These are phyloP conservation scores for Diutina pseudorugosa DNA, from an alignment of 1,139 yeast genomes.

Conservation along the genomic window DNA sequence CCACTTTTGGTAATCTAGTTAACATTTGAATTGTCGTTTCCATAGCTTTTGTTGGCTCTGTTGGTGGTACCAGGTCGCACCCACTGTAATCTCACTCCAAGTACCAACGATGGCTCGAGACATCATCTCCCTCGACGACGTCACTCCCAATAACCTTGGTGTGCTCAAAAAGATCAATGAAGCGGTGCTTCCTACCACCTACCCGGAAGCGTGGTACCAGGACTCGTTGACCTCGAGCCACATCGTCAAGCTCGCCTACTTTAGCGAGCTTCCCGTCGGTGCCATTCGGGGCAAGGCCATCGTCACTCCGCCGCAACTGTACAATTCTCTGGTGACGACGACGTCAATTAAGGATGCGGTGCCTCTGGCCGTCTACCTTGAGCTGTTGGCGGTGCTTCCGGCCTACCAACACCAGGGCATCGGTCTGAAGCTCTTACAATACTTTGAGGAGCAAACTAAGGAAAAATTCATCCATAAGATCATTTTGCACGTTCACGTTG, in stretches of 20 bases:
- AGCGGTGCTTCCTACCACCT: conserved; percentile 28
- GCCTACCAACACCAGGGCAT: conserved; percentile 50
- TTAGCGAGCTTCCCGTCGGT: conserved; percentile 62
- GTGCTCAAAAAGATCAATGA: conserved; percentile 38
- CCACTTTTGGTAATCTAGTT: too few relatives aligned
- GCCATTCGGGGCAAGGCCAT: conserved; percentile 22
- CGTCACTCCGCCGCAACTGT: conserved; percentile 28
- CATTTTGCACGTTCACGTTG: conserved; percentile 46
- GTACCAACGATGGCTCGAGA: conserved; percentile 19
- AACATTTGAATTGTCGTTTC: too few relatives aligned
- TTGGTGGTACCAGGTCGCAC: too few relatives aligned
- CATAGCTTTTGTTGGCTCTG: too few relatives aligned
- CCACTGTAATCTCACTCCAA: too few relatives aligned
- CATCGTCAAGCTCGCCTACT: conserved; percentile 35
- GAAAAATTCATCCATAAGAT: conserved; percentile 42
- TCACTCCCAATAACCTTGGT: conserved; percentile 44
- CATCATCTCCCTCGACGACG: conserved; percentile 38
- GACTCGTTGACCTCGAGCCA: conserved; percentile 23
- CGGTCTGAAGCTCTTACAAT: conserved; percentile 46
- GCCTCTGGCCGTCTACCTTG: conserved; percentile 47
- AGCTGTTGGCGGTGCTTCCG: conserved; percentile 52
- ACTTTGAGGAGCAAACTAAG: conserved; percentile 42
- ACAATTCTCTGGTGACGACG: conserved; percentile 19
- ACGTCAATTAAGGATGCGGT: conserved; percentile 19
- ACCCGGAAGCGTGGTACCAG: conserved; percentile 33